Evolutionary conservation across 345 rosid species (phyloP).

Genomic region (Citrus maxima): DNA sequence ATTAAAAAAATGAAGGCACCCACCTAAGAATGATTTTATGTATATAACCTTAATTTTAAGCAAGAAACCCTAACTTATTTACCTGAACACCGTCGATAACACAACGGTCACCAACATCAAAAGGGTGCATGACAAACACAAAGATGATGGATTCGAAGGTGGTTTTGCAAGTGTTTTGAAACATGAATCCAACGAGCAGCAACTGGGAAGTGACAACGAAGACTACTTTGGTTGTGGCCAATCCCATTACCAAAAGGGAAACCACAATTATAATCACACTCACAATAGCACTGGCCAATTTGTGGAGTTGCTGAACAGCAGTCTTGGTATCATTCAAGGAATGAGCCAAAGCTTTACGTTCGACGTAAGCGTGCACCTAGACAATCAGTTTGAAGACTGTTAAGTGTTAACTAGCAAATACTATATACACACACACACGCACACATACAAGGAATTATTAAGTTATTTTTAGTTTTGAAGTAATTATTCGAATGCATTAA

Average conservation of each 20-base stretch:
- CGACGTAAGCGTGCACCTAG: constrained; percentile 66
- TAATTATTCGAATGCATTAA: no score
- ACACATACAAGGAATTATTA: no score
- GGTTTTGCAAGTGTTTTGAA: constrained; percentile 81
- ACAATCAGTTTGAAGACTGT: background rate
- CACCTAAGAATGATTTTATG: no score
- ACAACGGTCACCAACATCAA: constrained; percentile 82
- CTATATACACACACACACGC: no score
- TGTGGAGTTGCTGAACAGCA: constrained; percentile 75
- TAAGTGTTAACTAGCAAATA: background rate
- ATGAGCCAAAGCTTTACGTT: constrained; percentile 69
- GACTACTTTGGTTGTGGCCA: constrained; percentile 57
- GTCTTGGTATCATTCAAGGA: constrained; percentile 76
- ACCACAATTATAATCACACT: constrained; percentile 44
- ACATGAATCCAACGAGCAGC: constrained; percentile 70
- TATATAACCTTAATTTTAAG: no score
- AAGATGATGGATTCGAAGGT: constrained; percentile 76
- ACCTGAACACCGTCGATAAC: constrained; percentile 79
- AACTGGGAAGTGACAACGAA: constrained; percentile 57
- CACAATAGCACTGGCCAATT: constrained; percentile 63
- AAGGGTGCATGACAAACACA: constrained; percentile 83
- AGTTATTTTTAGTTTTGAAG: no score
- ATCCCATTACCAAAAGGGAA: constrained; percentile 59
- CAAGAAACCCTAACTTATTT: background rate
- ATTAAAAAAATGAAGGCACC: no score